These are phyloP conservation scores for Austroboletus niveus DNA, from an alignment of 1,284 basidiomycete genomes.

Conservation along the genomic window DNA sequence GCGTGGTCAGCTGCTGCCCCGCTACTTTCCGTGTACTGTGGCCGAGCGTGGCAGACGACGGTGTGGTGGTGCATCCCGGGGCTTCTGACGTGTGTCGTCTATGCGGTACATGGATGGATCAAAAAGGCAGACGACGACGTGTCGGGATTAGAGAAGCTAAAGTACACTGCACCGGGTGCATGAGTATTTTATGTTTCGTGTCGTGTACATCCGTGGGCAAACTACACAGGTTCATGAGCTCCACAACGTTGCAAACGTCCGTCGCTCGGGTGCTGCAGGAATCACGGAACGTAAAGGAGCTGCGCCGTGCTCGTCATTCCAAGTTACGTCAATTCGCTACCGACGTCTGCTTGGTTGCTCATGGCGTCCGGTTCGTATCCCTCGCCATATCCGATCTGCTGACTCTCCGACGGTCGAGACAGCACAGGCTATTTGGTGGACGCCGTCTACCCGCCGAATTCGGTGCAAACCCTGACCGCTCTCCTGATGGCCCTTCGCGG, in stretches of 20 bases:
- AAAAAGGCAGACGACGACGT: constrained; percentile 44
- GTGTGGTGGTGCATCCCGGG: constrained; percentile 52
- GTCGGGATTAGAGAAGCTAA: constrained; percentile 50
- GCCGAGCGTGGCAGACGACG: constrained; percentile 48
- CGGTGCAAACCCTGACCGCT: constrained; percentile 11
- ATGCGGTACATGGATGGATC: constrained; percentile 44
- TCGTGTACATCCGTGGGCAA: too few relatives aligned
- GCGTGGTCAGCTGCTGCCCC: constrained; percentile 46
- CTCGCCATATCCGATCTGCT: neutral
- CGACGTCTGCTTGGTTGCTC: constrained; percentile 26
- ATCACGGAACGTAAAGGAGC: neutral
- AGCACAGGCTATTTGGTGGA: constrained; percentile 31
- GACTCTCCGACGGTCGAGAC: neutral
- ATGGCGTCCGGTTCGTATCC: constrained; percentile 27
- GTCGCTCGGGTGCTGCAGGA: constrained; percentile 20
- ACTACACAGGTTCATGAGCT: neutral
- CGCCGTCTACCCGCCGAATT: constrained; percentile 20
- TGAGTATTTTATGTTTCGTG: constrained; percentile 24
- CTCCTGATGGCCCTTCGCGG: constrained; percentile 21
- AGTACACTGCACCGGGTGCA: constrained; percentile 53
- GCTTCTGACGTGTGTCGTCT: constrained; percentile 41
- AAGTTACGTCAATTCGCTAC: constrained; percentile 20
- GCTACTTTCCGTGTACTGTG: constrained; percentile 43
- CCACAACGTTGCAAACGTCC: constrained; percentile 14
- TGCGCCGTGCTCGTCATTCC: constrained; percentile 5